phyloP scores from a whole-genome alignment of 192 early-diverging fungal species.

The Coemansia sp. region DNA sequence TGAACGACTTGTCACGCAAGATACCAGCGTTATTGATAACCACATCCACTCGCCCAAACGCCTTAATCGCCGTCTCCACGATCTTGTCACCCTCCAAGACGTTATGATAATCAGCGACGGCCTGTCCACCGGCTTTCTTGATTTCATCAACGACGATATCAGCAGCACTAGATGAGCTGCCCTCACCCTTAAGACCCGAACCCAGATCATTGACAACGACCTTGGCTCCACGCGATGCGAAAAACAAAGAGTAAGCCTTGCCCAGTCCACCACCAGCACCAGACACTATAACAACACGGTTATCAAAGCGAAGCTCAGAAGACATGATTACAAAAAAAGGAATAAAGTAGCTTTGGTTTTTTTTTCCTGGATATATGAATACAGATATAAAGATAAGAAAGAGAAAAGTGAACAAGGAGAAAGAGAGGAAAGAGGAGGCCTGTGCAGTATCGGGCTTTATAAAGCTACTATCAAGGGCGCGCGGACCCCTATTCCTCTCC shows the following conservation, averaged over 20 bases:
- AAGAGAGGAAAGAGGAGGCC: background rate
- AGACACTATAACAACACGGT: slow-evolving; percentile 91
- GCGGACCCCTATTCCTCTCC: background rate
- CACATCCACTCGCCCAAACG: slow-evolving; percentile 94
- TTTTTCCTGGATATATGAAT: background rate
- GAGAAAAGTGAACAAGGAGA: background rate
- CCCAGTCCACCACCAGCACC: slow-evolving; percentile 94
- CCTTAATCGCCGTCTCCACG: slow-evolving; percentile 93
- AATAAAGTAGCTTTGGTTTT: background rate
- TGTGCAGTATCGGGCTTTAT: background rate
- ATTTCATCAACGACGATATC: slow-evolving; percentile 97
- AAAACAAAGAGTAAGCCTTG: slow-evolving; percentile 90
- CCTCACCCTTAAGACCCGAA: slow-evolving; percentile 74
- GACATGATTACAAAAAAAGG: background rate
- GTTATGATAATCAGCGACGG: slow-evolving; percentile 97
- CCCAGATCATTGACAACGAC: slow-evolving; percentile 99
- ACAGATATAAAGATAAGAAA: background rate
- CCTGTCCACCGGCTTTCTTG: slow-evolving; percentile 81
- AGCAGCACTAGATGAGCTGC: slow-evolving; percentile 75
- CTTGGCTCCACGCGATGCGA: slow-evolving; percentile 85
- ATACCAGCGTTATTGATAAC: slow-evolving; percentile 99
- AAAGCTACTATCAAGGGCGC: background rate
- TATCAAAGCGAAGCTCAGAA: slow-evolving; percentile 68
- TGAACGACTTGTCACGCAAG: slow-evolving; percentile 95
- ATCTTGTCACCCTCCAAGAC: slow-evolving; percentile 98